phyloP scores from a whole-genome alignment of 2,329 filamentous ascomycete genomes.

The Paracoccidioides lutzii region DNA sequence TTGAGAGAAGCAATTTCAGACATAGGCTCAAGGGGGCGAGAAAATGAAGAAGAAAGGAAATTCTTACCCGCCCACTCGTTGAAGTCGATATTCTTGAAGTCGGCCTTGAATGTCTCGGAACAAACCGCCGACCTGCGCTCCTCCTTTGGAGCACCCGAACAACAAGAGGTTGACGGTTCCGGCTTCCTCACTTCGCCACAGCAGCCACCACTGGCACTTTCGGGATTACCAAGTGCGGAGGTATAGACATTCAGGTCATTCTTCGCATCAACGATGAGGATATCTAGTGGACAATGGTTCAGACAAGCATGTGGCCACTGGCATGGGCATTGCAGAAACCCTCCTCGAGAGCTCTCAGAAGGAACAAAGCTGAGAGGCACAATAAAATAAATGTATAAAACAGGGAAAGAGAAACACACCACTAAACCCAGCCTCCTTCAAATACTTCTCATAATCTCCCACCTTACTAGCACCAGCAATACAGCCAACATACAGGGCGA shows the following conservation, averaged over 20 bases:
- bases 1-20: background rate
- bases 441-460: slow-evolving; percentile 39
- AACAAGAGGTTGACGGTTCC: background rate
- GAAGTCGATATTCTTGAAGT: slow-evolving; percentile 27
- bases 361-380: background rate
- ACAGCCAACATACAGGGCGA: slow-evolving; percentile 48
- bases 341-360: background rate
- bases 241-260: slow-evolving; percentile 39
- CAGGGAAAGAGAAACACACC: slow-evolving; percentile 21
- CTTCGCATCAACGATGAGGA: slow-evolving; percentile 35
- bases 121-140: background rate
- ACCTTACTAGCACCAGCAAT: slow-evolving; percentile 45
- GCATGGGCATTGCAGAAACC: too few relatives aligned
- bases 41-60: background rate
- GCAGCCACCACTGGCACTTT: slow-evolving; percentile 4
- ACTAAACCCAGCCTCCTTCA: slow-evolving; percentile 39
- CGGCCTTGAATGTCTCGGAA: background rate
- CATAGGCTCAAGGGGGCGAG: background rate
- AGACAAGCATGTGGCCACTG: background rate
- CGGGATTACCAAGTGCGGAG: slow-evolving; percentile 12
- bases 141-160: background rate
- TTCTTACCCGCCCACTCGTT: slow-evolving; percentile 41
- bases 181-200: slow-evolving; percentile 3
- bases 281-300: slow-evolving; percentile 19
- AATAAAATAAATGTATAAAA: background rate